Evolutionary conservation across 768 basidiomycete species (phyloP).

Genomic region (Calocybe gangraenosa): DNA sequence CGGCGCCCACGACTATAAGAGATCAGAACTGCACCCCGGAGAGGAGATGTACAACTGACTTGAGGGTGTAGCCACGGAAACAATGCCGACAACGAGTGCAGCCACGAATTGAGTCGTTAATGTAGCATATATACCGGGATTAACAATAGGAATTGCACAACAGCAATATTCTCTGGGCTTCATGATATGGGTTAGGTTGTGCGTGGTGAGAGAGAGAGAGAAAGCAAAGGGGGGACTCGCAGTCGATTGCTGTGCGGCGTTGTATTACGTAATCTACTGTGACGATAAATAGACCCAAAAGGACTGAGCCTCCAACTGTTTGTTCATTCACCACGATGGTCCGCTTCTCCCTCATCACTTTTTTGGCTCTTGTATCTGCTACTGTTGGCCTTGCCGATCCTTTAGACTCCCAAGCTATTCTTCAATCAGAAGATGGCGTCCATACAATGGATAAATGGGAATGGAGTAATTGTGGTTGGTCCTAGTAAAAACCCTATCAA

Average conservation of each 20-base stretch:
- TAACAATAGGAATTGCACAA: conserved; percentile 86
- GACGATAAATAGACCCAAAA: conserved; percentile 9
- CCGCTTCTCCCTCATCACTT: conserved; percentile 18
- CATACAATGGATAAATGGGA: conserved; percentile 51
- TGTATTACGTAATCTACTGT: conserved; percentile 10
- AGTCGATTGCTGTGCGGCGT: background rate
- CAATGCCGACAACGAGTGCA: conserved; percentile 62
- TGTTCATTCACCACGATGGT: conserved; percentile 19
- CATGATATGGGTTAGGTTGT: conserved; percentile 42
- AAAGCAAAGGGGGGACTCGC: background rate
- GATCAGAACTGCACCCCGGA: conserved; percentile 2
- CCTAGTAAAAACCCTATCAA: background rate
- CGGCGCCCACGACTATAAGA: conserved; percentile 75
- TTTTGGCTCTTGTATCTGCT: conserved; percentile 20
- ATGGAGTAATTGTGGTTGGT: conserved; percentile 74
- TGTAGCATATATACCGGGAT: conserved; percentile 84
- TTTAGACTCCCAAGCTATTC: conserved; percentile 19
- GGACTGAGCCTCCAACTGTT: conserved; percentile 18
- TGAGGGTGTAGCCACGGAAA: conserved; percentile 73
- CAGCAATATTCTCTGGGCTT: conserved; percentile 88
- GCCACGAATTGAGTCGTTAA: conserved; percentile 73
- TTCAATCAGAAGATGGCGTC: conserved; percentile 22
- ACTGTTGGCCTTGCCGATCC: conserved; percentile 17
- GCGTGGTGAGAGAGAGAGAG: conserved; percentile 16
- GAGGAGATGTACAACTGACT: conserved; percentile 45